Conservation (phyloP, 129 eudicot species). For the Logfia minima region DNA sequence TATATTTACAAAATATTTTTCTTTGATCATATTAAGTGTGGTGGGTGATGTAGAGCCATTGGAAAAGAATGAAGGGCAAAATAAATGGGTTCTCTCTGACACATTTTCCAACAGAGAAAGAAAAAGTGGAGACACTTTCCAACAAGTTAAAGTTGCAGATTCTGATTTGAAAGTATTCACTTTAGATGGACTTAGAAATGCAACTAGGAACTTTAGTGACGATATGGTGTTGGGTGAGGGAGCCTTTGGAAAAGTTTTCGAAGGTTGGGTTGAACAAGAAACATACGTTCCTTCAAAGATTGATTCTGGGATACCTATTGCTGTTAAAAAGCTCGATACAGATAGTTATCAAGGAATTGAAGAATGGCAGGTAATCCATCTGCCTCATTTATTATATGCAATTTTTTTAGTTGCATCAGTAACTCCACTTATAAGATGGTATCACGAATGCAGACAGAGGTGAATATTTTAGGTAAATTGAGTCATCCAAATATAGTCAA, state of each 20-base stretch:
- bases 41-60: slow-evolving; percentile 2
- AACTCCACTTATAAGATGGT: background rate
- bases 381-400: background rate
- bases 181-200: slow-evolving; percentile 34
- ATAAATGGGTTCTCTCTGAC: slow-evolving; percentile 1
- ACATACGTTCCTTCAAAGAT: slow-evolving; percentile 23
- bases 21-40: background rate
- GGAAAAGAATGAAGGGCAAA: slow-evolving; percentile 8
- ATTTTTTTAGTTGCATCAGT: background rate
- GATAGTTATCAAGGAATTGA: slow-evolving; percentile 22
- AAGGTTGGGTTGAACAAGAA: slow-evolving; percentile 36
- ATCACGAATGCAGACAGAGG: slow-evolving; percentile 41
- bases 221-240: slow-evolving; percentile 35
- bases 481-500: slow-evolving; percentile 41
- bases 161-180: slow-evolving; percentile 35
- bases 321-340: slow-evolving; percentile 30
- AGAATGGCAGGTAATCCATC: slow-evolving; percentile 41
- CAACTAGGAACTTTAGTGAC: slow-evolving; percentile 37
- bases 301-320: slow-evolving; percentile 34
- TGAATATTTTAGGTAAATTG: slow-evolving; percentile 31
- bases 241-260: slow-evolving; percentile 36
- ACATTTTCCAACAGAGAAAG: slow-evolving; percentile 20
- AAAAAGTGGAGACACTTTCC: slow-evolving; percentile 1
- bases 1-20: background rate
- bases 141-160: slow-evolving; percentile 21